Evolutionary conservation across 2,329 filamentous ascomycete genomes (phyloP), one percentile per base, ranked within the genome.

Genomic region (Verticillium zaregamsianum): DNA sequence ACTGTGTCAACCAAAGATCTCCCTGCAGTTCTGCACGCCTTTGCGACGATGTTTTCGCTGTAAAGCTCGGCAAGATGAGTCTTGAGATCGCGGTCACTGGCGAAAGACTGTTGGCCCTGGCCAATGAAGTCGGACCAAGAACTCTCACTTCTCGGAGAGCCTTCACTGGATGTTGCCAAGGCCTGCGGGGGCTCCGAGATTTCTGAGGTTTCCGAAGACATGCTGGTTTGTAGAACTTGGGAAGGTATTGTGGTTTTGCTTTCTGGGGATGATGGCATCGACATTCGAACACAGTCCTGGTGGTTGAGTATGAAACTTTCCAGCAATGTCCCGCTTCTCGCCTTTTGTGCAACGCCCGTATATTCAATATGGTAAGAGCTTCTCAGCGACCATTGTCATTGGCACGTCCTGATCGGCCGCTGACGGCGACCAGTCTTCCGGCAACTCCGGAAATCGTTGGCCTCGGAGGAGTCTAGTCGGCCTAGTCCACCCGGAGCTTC

Each of bases 41-140:
- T 66, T 35, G 64, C 64, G 3, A 54, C 45, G 37, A 63, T 58
- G 39, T 66, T 66, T 14, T 61, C 63, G 8, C 28, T 35, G 39
- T 52, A 61, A 14, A 61, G 39, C 28, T 58, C 59, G 1, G 32
- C n/a, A 15, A 64, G 57, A 14, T 58, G 25, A 23, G 39, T 25
- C 20, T 31, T 31, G 33, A 40, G 20, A 23, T 39, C 33, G 35
- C 35, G 56, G 23, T 35, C 37, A 5, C 14, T 25, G 7, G 35
- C 14, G 25, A 28, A 14, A 23, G 17, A 37, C 20, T 37, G 35
- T 3, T 23, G 32, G 28, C n/a, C 17, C n/a, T 37, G 55, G 35
- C 40, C 35, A 35, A 25, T 11, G 33, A 40, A 7, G 35, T 58
- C 56, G 14, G 56, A 58, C 56, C 56, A 58, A 11, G 56, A 58